Conservation (phyloP, 805 yeast species). For the Metahyphopichia silvanorum region DNA sequence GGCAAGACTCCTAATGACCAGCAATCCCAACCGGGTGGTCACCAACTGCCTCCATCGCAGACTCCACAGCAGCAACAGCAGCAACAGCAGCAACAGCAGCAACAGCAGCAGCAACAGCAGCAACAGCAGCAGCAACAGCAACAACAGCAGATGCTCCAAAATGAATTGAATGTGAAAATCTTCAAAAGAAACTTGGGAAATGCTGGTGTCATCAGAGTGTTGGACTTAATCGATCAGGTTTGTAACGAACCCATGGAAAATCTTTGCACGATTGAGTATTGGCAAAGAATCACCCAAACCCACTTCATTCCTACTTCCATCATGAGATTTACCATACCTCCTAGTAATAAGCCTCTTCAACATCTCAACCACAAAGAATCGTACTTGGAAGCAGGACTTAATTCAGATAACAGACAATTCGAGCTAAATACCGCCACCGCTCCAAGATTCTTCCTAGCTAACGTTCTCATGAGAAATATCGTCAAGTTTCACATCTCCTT, state of each 20-base stretch:
- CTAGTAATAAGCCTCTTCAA: slow-evolving; percentile 2
- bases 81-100: slow-evolving; percentile 9
- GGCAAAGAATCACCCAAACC: slow-evolving; percentile 32
- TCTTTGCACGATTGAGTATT: slow-evolving; percentile 28
- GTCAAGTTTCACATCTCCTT: slow-evolving; percentile 23
- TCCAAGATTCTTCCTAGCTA: slow-evolving; percentile 58
- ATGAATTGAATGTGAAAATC: slow-evolving; percentile 30
- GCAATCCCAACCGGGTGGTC: slow-evolving; percentile 7
- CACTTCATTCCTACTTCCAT: slow-evolving; percentile 30
- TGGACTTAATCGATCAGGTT: slow-evolving; percentile 38
- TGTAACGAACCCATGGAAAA: slow-evolving; percentile 29
- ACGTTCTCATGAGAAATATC: slow-evolving; percentile 44
- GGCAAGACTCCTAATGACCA: slow-evolving; percentile 3
- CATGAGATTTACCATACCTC: slow-evolving; percentile 25
- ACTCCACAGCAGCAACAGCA: slow-evolving; percentile 6
- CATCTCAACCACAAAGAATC: background rate
- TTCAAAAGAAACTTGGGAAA: slow-evolving; percentile 40
- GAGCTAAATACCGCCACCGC: slow-evolving; percentile 63
- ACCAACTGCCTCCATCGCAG: slow-evolving; percentile 1
- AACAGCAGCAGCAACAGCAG: slow-evolving; percentile 17
- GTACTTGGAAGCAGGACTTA: background rate
- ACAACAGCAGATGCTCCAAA: slow-evolving; percentile 12
- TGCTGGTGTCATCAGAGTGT: slow-evolving; percentile 37
- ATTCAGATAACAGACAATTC: slow-evolving; percentile 46
- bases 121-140: slow-evolving; percentile 17